Conservation (phyloP, 306 rosid species). For the Sechiopsis laciniata region DNA sequence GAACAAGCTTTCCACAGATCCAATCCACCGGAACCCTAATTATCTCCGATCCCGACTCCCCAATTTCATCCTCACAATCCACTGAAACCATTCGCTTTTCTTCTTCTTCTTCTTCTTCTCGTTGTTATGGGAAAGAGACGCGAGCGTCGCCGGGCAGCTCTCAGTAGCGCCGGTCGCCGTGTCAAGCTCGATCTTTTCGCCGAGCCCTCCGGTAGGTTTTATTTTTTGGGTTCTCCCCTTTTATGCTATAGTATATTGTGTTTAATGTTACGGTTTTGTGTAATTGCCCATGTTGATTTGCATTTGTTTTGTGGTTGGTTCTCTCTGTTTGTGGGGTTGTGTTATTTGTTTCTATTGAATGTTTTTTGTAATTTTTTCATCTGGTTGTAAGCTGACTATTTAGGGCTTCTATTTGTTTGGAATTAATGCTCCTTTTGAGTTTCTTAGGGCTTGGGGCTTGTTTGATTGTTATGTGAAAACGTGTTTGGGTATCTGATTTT, state of each 20-base stretch:
- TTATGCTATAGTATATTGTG: background rate
- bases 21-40: conserved; percentile 4
- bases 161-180: conserved; percentile 80
- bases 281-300: background rate
- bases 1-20: background rate
- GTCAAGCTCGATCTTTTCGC: conserved; percentile 95
- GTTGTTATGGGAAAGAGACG: conserved; percentile 75
- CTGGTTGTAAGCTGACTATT: background rate
- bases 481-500: background rate
- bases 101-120: background rate
- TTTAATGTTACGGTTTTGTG: background rate
- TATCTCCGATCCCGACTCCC: background rate
- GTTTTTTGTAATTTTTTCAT: background rate
- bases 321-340: background rate
- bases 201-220: conserved; percentile 86
- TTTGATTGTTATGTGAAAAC: background rate
- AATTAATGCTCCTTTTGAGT: background rate
- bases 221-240: background rate
- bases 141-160: conserved; percentile 92
- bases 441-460: background rate
- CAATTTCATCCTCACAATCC: background rate
- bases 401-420: background rate
- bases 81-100: background rate
- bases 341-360: background rate
- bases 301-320: background rate